Base-by-base conservation (phyloP, 2,329 filamentous ascomycete species). In the Diaporthe sp. region DNA sequence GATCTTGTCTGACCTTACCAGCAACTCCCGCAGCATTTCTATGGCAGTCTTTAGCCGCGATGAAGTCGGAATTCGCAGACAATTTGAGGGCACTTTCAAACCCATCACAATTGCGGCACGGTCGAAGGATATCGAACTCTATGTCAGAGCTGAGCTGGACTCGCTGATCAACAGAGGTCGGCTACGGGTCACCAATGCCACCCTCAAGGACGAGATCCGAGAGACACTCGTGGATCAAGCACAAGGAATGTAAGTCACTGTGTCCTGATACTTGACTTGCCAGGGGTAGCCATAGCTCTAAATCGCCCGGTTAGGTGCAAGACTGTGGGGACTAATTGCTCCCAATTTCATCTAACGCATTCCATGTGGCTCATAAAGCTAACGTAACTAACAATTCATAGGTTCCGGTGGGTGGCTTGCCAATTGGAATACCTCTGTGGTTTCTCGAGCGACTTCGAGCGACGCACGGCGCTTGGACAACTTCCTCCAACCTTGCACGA, bases 371-470 rank as follows among this genome's bases (percentile, higher is more conserved):
- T 4, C 3, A 31, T 31, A 4, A 31, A 31, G 4, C 3, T 31
- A 31, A 1, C 1, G 31, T 31, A 6, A 8, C 60, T 65, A 31
- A 65, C 25, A 31, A 9, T 19, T n/a, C 0, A 28, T 17, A 72
- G 53, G 70, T 72, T 72, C n/a, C 70, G 70, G 0, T 72, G 70
- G 70, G 70, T 72, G 1, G 25, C 70, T 3, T 72, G 70, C 39
- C 70, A 72, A 13, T n/a, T 72, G 4, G 70, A 72, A 10, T 42
- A 60, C 19, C 70, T 72, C n/a, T 55, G 53, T 12, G 70, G 42
- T 1, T 72, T 55, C 42, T 42, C 53, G 4, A 61, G n/a, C 37
- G 70, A 72, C 34, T 44, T 28, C 7, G 60, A 65, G 39, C 15
- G 60, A 31, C 60, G 60, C 2, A 8, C 22, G 4, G 60, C 60